These are phyloP conservation scores for Colletotrichum chlorophyti DNA, from an alignment of 2,329 filamentous ascomycete genomes.

Conservation along the genomic window DNA sequence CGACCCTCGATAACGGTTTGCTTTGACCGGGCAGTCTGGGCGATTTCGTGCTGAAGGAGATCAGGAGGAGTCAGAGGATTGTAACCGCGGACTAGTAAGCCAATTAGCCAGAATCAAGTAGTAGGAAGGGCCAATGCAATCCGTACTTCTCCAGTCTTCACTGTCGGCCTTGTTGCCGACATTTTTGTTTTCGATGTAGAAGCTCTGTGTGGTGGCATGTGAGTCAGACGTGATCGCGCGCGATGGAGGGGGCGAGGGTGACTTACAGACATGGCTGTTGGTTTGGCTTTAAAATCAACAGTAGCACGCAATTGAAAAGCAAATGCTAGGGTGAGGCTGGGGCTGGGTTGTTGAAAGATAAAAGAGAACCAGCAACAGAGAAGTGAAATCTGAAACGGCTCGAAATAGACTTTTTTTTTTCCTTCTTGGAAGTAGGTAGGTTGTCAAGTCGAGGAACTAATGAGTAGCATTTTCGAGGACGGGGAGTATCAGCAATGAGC, in stretches of 20 bases:
- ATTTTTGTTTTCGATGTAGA: slow-evolving; percentile 80
- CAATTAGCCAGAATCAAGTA: slow-evolving; percentile 31
- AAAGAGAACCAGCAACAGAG: neutral
- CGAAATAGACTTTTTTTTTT: slow-evolving; percentile 12
- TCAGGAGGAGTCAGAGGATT: slow-evolving; percentile 93
- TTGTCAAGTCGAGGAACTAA: slow-evolving; percentile 5
- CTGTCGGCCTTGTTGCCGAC: slow-evolving; percentile 76
- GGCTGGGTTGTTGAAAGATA: too few species aligned
- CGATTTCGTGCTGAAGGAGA: slow-evolving; percentile 92
- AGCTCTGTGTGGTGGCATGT: slow-evolving; percentile 52
- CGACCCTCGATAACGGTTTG: slow-evolving; percentile 67
- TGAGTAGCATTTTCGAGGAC: slow-evolving; percentile 10
- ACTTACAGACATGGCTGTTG: slow-evolving; percentile 46
- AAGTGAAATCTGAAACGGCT: neutral
- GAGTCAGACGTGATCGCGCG: slow-evolving; percentile 32
- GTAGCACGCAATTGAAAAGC: neutral
- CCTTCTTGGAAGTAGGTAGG: neutral
- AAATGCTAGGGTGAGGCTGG: neutral
- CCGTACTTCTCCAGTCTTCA: slow-evolving; percentile 84
- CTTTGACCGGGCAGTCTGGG: slow-evolving; percentile 63
- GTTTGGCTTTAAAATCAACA: slow-evolving; percentile 14
- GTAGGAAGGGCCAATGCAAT: slow-evolving; percentile 2
- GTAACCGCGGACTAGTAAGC: slow-evolving; percentile 76
- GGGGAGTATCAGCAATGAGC: slow-evolving; percentile 15
- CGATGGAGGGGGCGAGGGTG: neutral